Base-by-base conservation (phyloP, 306 rosid genomes). In the Lotus japonicus region DNA sequence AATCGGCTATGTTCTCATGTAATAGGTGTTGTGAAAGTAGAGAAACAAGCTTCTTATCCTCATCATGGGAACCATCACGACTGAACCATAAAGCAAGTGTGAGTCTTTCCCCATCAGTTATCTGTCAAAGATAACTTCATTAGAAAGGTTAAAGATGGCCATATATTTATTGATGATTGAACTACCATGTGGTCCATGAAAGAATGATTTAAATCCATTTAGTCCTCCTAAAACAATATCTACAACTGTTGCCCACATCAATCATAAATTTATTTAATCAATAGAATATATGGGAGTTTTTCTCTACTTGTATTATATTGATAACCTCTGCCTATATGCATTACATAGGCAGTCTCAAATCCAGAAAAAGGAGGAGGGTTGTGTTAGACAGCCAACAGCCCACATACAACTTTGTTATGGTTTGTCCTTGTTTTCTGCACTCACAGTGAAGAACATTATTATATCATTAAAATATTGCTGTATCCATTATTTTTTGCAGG, bases 61-160 rank as follows among this genome's bases (percentile, higher is more conserved):
- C 99, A 19, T 94, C 97, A 78, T 88, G 85, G 72, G 90, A 78
- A 44, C 77, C 78, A 68, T 90, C 96, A 66, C 96, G 96, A 59
- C 81, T 94, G 84, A 90, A 85, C 97, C 99, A 94, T 70, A 94
- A 70, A 62, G 99, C 82, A 66, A 94, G 88, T 3, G 97, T 90
- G 56, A 90, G 92, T 38, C 99, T 90, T 85, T 94, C 99, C 31
- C 99, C 99, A 62, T 72, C 83, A 54, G 74, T 87, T 67, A 90
- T 77, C 99, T 90, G 89, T 58, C 72, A 70, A 71, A 80, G 62
- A 64, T 45, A 73, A 69, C 38, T 39, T 63, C 77, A 71, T 79
- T 70, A 71, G 76, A 62, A 76, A 51, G 49, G 54, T 42, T 56
- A 33, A 71, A 65, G 71, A 42, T 23, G 58, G 31, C n/a, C 58